Evolutionary conservation across 768 basidiomycete genomes (phyloP), one percentile per base, ranked within the genome.

Genomic region (Nidularia sp.): DNA sequence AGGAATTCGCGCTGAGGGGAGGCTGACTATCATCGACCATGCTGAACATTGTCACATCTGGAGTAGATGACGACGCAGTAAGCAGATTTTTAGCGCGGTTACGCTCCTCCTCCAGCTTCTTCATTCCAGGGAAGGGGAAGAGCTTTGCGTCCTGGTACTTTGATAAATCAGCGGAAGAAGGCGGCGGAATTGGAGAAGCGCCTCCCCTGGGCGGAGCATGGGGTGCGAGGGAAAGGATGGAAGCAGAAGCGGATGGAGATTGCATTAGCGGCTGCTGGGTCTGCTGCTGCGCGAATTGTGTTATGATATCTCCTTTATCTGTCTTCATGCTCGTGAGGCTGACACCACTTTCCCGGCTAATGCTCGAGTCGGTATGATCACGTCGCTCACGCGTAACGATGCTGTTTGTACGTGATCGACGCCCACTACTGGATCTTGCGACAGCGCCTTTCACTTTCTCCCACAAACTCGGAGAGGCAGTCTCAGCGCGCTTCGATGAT

Each of bases 71-170:
- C 5, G 77, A 73, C n/a, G 72, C 65, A 66, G 70, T 48, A 64
- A 75, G 69, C 45, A 82, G 66, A 5, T 78, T 79, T 49, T 78
- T 78, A 50, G 76, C 75, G 34, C 83, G 80, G 58, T 75, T 83
- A 48, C 84, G 77, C 60, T 88, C 81, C 62, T 89, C 85, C 64
- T 89, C 89, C 35, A 93, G 73, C 59, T 81, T 80, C 61, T 85
- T 79, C 66, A 93, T 86, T 35, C 91, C 92, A 25, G 91, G 92
- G 78, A 96, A 94, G 1, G 94, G 92, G 68, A 88, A 89, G 34
- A 97, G 74, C 65, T 98, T 98, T 31, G 81, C 72, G 57, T 84
- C 81, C 56, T 83, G 83, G 68, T 88, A 95, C 68, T 78, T 90
- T 31, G 76, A 74, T 64, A 85, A 68, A 68, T 92, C 90, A 32